Percentiles rank a stretch among this genome's conserved stretches.
These are phyloP conservation scores for Tremella yokohamensis DNA, from an alignment of 768 basidiomycete genomes.

Conservation along the genomic window DNA sequence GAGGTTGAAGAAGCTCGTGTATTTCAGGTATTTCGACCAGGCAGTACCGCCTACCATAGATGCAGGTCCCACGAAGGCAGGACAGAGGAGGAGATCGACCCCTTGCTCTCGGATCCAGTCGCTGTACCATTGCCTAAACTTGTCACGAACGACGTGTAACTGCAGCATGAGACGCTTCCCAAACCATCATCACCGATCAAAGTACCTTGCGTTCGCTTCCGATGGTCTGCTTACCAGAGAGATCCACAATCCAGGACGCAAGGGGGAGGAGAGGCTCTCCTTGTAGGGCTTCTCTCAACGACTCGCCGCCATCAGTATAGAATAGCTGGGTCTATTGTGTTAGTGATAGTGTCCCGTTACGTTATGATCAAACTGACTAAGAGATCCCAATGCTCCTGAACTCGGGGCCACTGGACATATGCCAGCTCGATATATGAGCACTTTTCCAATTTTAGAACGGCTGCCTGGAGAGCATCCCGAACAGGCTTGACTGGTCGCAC, in stretches of 20 bases:
- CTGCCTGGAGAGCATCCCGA: conserved; percentile 22
- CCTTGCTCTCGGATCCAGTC: conserved; percentile 20
- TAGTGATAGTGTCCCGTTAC: background rate
- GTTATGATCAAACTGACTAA: conserved; percentile 6
- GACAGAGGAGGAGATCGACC: conserved; percentile 32
- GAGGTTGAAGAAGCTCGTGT: conserved; percentile 64
- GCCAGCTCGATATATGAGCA: conserved; percentile 38
- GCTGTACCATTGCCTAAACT: background rate
- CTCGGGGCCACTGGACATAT: conserved; percentile 6
- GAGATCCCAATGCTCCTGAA: background rate
- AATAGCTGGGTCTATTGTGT: conserved; percentile 16
- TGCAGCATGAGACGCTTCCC: too few relatives aligned
- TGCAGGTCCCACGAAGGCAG: conserved; percentile 57
- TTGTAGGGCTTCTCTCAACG: conserved; percentile 8
- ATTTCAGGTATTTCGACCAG: conserved; percentile 57
- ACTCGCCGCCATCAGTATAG: conserved; percentile 29
- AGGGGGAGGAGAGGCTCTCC: background rate
- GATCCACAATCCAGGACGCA: conserved; percentile 15
- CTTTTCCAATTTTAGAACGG: conserved; percentile 22
- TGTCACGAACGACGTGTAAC: background rate
- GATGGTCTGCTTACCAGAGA: conserved; percentile 22
- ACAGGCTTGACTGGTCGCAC: conserved; percentile 35
- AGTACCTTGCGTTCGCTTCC: conserved; percentile 19
- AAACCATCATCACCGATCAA: too few relatives aligned
- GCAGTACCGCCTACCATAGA: conserved; percentile 61